Conservation (phyloP, 768 basidiomycete species). For the Pulveroboletus sp. region DNA sequence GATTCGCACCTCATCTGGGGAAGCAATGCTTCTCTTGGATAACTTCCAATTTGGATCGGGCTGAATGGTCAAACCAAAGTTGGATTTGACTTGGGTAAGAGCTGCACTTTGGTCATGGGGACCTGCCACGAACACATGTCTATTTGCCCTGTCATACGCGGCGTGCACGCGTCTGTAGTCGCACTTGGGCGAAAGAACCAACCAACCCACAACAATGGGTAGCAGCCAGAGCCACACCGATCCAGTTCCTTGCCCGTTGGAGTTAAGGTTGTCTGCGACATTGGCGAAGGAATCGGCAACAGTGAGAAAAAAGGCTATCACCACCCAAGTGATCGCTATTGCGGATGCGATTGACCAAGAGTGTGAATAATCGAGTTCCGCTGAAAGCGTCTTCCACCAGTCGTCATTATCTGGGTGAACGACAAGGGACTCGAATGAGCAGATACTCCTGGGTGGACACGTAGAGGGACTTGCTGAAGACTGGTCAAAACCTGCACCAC, state of each 20-base stretch:
- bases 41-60: conserved; percentile 3
- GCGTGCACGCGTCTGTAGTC: conserved; percentile 29
- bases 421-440: conserved; percentile 37
- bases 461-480: conserved; percentile 41
- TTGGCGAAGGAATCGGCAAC: conserved; percentile 15
- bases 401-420: conserved; percentile 39
- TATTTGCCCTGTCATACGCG: conserved; percentile 11
- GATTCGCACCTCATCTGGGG: conserved; percentile 23
- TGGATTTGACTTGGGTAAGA: neutral
- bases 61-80: conserved; percentile 16
- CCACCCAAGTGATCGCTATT: conserved; percentile 41
- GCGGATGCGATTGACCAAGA: conserved; percentile 39
- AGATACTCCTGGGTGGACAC: conserved; percentile 23
- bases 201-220: conserved; percentile 38
- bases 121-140: neutral
- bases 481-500: conserved; percentile 34
- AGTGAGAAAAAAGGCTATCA: conserved; percentile 35
- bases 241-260: conserved; percentile 36
- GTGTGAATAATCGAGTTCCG: conserved; percentile 34
- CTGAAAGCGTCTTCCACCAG: conserved; percentile 37
- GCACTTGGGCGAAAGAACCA: conserved; percentile 38
- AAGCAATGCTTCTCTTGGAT: neutral
- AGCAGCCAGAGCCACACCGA: conserved; percentile 43
- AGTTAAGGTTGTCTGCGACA: conserved; percentile 20
- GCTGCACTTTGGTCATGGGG: neutral